Conservation (phyloP, 2,329 filamentous ascomycete genomes). For the Venturia nashicola region DNA sequence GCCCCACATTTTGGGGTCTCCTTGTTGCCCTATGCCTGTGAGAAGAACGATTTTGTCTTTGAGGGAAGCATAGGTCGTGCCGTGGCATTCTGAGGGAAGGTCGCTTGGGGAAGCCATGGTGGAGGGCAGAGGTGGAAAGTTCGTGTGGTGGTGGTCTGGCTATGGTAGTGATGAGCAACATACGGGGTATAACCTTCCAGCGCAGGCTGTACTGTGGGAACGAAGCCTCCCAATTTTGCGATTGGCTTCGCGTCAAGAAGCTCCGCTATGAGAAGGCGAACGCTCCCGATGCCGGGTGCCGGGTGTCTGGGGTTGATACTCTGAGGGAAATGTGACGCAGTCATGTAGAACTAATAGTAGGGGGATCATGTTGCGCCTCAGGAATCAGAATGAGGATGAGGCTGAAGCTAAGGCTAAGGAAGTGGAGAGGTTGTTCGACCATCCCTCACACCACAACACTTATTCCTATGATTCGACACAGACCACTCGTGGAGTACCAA, state of each 20-base stretch:
- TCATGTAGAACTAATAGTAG: too few relatives aligned
- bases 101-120: background rate
- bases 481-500: background rate
- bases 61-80: background rate
- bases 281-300: background rate
- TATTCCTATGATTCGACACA: background rate
- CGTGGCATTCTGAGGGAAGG: background rate
- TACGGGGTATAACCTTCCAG: too few relatives aligned
- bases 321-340: too few relatives aligned
- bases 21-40: conserved; percentile 10
- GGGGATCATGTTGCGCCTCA: too few relatives aligned
- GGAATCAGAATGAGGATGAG: background rate
- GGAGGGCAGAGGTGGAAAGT: background rate
- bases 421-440: background rate
- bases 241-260: background rate
- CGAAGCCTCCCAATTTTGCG: too few relatives aligned
- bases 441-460: background rate
- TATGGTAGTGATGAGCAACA: background rate
- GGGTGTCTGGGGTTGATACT: too few relatives aligned
- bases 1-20: conserved; percentile 6
- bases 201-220: background rate
- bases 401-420: background rate
- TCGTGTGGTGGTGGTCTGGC: background rate
- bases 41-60: conserved; percentile 7
- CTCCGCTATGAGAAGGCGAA: background rate